These are phyloP conservation scores for Nicotiana rustica DNA, from an alignment of 305 asterid species.

Conservation along the genomic window DNA sequence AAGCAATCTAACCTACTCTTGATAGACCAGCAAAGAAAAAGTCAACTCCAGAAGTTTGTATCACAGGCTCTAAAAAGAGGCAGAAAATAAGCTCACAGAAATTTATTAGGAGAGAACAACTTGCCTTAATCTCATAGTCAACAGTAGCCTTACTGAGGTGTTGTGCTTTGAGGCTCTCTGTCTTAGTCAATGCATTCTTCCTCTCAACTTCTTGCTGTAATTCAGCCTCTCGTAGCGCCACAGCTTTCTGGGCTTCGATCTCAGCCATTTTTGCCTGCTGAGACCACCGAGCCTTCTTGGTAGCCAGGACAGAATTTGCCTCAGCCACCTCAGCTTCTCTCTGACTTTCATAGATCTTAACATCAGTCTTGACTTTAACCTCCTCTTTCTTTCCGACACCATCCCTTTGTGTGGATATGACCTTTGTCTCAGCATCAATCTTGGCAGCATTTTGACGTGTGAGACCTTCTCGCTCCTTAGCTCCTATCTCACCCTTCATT, in stretches of 20 bases:
- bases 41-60: neutral
- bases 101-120: neutral
- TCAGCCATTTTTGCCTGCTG: neutral
- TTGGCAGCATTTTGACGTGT: neutral
- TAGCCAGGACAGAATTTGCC: neutral
- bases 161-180: conserved; percentile 40
- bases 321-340: neutral
- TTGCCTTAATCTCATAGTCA: conserved; percentile 38
- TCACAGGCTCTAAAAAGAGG: no score
- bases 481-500: neutral
- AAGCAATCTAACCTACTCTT: neutral
- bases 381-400: neutral
- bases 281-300: neutral
- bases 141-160: conserved; percentile 38
- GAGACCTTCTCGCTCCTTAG: neutral
- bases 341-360: neutral
- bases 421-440: neutral
- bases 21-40: neutral
- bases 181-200: conserved; percentile 29
- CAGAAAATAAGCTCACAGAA: neutral
- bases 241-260: neutral
- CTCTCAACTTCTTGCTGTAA: neutral
- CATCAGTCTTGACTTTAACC: neutral
- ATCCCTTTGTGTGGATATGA: neutral
- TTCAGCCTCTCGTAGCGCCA: neutral